Evolutionary conservation across 2,329 filamentous ascomycete species (phyloP), one percentile per base, ranked within the genome.

Genomic region (Claviceps digitariae): DNA sequence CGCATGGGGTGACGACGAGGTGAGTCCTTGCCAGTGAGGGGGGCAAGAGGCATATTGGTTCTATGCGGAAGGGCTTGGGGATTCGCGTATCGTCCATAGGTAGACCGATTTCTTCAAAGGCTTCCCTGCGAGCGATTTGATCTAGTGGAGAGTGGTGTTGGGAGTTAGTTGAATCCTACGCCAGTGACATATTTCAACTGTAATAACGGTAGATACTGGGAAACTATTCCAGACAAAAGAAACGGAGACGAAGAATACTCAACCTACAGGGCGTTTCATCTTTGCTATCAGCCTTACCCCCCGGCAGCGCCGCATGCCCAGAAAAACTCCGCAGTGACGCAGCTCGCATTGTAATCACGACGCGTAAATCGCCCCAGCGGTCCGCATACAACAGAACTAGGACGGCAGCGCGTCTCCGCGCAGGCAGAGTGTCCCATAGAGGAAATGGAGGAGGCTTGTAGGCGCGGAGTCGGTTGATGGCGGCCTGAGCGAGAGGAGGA

Each of bases 31-130:
- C 85, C 17, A 90, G 76, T 62, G 81, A 85, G 53, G 82, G 82
- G 27, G 91, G 91, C 2, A 97, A 76, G 64, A 86, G 80, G 71
- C 90, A 94, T 45, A 97, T 80, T 63, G 93, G 85, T 69, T 96
- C 90, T 59, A 97, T 84, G 52, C 77, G 76, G 70, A 95, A 96
- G 1, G 87, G 87, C 13, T 74, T 71, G 1, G 88, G 87, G 31
- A 95, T 76, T 55, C 79, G 79, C 54, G 66, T 62, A 63, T 90
- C 81, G 60, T 82, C 76, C 62, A 84, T 75, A 1, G 91, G 87
- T 2, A 97, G 81, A 1, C 91, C 91, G 58, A 97, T 95, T 67
- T 97, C 91, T 67, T 97, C 91, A 66, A 79, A 86, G 1, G 91
- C 90, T 74, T 97, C 91, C 58, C 91, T 82, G 23, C 91, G 82